phyloP scores from a whole-genome alignment of 345 rosid genomes.

The Rhizophora mangle region DNA sequence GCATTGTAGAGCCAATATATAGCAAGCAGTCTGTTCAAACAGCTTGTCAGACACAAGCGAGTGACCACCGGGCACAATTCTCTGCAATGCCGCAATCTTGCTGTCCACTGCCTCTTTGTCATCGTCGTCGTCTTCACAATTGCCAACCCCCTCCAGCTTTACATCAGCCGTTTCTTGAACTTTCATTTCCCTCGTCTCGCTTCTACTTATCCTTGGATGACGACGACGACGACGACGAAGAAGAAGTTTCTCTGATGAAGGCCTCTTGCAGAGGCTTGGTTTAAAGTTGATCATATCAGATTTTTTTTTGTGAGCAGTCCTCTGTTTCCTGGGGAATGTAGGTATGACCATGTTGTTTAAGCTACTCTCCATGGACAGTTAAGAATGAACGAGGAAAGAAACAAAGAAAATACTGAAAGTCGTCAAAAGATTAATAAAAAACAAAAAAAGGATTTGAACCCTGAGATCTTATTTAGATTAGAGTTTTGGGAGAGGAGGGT shows the following conservation, averaged over 20 bases:
- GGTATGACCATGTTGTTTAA: conserved; percentile 16
- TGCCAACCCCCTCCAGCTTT: conserved; percentile 6
- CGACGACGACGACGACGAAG: too few relatives aligned
- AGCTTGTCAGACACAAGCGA: conserved; percentile 51
- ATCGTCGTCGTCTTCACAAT: conserved; percentile 24
- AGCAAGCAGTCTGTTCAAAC: conserved; percentile 70
- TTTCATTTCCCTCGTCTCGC: conserved; percentile 7
- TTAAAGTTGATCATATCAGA: too few relatives aligned
- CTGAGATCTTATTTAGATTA: too few relatives aligned
- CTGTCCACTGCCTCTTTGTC: conserved; percentile 41
- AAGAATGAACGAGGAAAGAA: background rate
- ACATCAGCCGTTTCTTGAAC: background rate
- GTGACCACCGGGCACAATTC: conserved; percentile 71
- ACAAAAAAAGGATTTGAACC: too few relatives aligned
- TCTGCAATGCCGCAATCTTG: conserved; percentile 66
- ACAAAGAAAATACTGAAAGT: background rate
- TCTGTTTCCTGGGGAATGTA: conserved; percentile 3
- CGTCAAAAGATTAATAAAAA: too few relatives aligned
- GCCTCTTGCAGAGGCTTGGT: conserved; percentile 1
- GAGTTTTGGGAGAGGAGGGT: too few relatives aligned
- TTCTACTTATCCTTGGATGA: background rate
- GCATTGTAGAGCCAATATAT: conserved; percentile 55
- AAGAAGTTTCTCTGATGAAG: too few relatives aligned
- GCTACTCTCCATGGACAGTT: conserved; percentile 33
- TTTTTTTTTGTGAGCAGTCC: background rate